Conservation (phyloP, 2,329 filamentous ascomycete species). For the Scleromitrula shiraiana region DNA sequence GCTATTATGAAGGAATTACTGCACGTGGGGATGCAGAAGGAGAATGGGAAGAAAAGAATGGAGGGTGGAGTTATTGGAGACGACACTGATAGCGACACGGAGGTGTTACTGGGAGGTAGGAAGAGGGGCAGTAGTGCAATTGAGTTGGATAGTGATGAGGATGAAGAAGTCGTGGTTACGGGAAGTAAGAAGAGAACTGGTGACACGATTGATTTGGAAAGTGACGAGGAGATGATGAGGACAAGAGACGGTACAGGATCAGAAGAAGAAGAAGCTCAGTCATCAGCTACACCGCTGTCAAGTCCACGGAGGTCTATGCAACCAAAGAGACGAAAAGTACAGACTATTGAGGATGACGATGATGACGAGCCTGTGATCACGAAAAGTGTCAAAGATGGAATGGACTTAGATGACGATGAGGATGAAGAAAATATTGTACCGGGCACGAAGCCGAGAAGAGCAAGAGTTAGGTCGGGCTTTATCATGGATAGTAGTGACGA, state of each 20-base stretch:
- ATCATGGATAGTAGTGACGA: slow-evolving; percentile 51
- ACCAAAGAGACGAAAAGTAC: slow-evolving; percentile 33
- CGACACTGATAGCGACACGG: no score
- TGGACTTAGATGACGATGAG: slow-evolving; percentile 26
- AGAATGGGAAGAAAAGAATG: slow-evolving; percentile 15
- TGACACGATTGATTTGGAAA: slow-evolving; percentile 18
- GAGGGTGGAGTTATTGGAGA: slow-evolving; percentile 13
- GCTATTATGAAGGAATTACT: slow-evolving; percentile 26
- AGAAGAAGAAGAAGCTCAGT: slow-evolving; percentile 29
- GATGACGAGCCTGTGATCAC: not conserved
- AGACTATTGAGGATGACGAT: slow-evolving; percentile 26
- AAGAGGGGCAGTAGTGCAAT: slow-evolving; percentile 21
- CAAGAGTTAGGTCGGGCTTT: slow-evolving; percentile 44
- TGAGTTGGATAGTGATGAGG: slow-evolving; percentile 27
- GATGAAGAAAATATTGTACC: slow-evolving; percentile 38
- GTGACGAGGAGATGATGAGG: slow-evolving; percentile 22
- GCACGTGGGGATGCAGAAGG: slow-evolving; percentile 16
- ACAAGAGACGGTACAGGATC: slow-evolving; percentile 15
- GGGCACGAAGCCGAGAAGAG: slow-evolving; percentile 23
- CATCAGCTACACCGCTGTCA: slow-evolving; percentile 34
- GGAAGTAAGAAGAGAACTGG: slow-evolving; percentile 11
- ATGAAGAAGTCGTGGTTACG: slow-evolving; percentile 14
- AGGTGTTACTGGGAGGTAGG: slow-evolving; percentile 4
- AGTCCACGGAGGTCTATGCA: slow-evolving; percentile 31
- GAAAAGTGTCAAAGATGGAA: slow-evolving; percentile 16